phyloP scores from a whole-genome alignment of 805 yeast genomes.

The Cyberlindnera suaveolens region DNA sequence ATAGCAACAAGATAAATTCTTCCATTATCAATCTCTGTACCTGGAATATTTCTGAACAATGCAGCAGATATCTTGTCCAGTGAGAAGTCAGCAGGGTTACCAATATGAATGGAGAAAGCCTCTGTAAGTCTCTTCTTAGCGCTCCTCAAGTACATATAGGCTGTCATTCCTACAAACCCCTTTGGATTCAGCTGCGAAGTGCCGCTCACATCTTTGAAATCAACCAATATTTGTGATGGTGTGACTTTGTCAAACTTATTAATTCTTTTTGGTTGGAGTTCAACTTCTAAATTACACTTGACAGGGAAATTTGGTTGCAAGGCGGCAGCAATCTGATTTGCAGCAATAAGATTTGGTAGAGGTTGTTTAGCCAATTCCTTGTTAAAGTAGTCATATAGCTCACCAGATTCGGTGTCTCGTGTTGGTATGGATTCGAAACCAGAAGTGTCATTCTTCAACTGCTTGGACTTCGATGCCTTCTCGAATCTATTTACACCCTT shows the following conservation, averaged over 20 bases:
- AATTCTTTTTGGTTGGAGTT: conserved; percentile 40
- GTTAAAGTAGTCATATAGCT: conserved; percentile 37
- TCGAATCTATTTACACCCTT: conserved; percentile 31
- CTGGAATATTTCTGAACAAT: conserved; percentile 68
- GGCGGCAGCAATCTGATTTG: conserved; percentile 64
- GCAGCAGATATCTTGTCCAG: conserved; percentile 74
- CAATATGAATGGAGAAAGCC: conserved; percentile 66
- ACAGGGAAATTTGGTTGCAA: conserved; percentile 67
- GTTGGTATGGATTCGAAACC: conserved; percentile 67
- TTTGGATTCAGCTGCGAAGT: conserved; percentile 55
- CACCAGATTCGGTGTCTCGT: conserved; percentile 56
- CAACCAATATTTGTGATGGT: conserved; percentile 61
- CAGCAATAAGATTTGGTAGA: conserved; percentile 54
- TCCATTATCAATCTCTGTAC: conserved; percentile 53
- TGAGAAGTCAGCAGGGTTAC: conserved; percentile 48
- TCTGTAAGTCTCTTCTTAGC: conserved; percentile 63
- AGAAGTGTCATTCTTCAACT: conserved; percentile 39
- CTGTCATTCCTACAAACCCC: conserved; percentile 66
- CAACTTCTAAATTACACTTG: conserved; percentile 26
- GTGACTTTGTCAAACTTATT: conserved; percentile 42
- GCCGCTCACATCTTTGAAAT: conserved; percentile 64
- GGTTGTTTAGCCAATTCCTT: conserved; percentile 25
- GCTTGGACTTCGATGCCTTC: conserved; percentile 13
- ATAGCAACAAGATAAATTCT: conserved; percentile 73
- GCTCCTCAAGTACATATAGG: conserved; percentile 65